Percentiles rank a stretch among this genome's conserved stretches.
Evolutionary conservation across 2,329 filamentous ascomycete species (phyloP).

Genomic region (Alternaria sp.): DNA sequence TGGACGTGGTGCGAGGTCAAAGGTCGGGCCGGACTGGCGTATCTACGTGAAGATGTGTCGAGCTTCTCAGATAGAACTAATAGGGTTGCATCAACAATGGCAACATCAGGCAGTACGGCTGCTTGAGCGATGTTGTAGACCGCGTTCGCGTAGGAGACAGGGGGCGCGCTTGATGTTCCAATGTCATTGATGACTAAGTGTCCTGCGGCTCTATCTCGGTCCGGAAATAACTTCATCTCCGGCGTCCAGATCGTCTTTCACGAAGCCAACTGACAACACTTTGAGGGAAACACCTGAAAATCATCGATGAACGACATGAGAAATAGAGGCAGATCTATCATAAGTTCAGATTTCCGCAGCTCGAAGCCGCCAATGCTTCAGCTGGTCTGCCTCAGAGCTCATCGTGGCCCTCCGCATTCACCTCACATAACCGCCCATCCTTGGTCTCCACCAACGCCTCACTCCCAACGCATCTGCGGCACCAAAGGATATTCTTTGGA

Average conservation of each 20-base stretch:
- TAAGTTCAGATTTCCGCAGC: fast-evolving
- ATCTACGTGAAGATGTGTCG: not conserved
- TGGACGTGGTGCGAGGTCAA: not conserved
- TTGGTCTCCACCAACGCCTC: constrained; percentile 24
- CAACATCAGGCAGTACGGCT: not conserved
- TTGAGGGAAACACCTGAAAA: not conserved
- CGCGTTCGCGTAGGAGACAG: not conserved
- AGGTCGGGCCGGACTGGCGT: not conserved
- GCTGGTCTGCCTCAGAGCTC: not conserved
- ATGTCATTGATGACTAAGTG: constrained; percentile 1
- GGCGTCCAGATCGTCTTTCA: not conserved
- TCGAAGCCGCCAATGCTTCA: not conserved
- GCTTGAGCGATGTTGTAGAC: not conserved
- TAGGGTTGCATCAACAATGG: not conserved
- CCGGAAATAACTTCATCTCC: not conserved
- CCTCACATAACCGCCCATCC: constrained; percentile 27
- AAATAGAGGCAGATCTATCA: not conserved
- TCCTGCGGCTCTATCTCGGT: not conserved
- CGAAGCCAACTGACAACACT: not conserved
- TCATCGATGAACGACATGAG: not conserved
- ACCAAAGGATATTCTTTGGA: constrained; percentile 31
- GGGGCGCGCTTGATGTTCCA: not conserved
- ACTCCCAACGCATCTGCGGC: constrained; percentile 35
- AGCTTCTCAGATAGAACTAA: fast-evolving
- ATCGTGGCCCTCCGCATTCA: not conserved